These are phyloP conservation scores for Bipolaris bicolor DNA, from an alignment of 2,329 filamentous ascomycete genomes.

Conservation along the genomic window DNA sequence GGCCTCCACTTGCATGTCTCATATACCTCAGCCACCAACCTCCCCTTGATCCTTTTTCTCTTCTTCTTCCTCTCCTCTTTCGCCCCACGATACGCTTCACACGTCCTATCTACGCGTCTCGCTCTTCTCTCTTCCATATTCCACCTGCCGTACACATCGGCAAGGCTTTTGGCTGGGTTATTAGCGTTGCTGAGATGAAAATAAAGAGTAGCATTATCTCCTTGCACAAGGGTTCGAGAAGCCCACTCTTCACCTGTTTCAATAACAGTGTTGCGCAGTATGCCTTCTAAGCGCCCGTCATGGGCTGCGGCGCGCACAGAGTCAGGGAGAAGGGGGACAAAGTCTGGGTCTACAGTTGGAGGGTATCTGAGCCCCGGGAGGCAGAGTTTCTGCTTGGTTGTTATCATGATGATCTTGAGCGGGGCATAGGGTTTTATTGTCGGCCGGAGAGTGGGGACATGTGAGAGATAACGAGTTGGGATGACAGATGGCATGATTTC, in stretches of 20 bases:
- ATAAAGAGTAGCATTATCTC: constrained; percentile 38
- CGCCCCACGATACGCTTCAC: background rate
- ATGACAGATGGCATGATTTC: constrained; percentile 12
- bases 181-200: constrained; percentile 26
- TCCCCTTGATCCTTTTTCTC: constrained; percentile 18
- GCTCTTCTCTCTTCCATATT: constrained; percentile 13
- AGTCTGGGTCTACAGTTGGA: constrained; percentile 24
- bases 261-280: constrained; percentile 30
- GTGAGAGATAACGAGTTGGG: background rate
- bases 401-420: constrained; percentile 32
- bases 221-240: constrained; percentile 34
- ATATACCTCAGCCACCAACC: constrained; percentile 28
- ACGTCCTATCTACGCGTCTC: constrained; percentile 4
- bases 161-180: constrained; percentile 13
- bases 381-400: constrained; percentile 28
- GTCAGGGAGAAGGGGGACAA: constrained; percentile 29
- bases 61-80: constrained; percentile 16
- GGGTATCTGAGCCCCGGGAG: constrained; percentile 33
- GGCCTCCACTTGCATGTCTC: constrained; percentile 29
- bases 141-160: constrained; percentile 29
- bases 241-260: constrained; percentile 37
- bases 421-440: constrained; percentile 29
- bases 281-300: constrained; percentile 30
- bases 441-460: constrained; percentile 2
- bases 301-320: constrained; percentile 28